These are phyloP conservation scores for Chrysanthemum makinoi DNA, from an alignment of 129 eudicot species.

Conservation along the genomic window DNA sequence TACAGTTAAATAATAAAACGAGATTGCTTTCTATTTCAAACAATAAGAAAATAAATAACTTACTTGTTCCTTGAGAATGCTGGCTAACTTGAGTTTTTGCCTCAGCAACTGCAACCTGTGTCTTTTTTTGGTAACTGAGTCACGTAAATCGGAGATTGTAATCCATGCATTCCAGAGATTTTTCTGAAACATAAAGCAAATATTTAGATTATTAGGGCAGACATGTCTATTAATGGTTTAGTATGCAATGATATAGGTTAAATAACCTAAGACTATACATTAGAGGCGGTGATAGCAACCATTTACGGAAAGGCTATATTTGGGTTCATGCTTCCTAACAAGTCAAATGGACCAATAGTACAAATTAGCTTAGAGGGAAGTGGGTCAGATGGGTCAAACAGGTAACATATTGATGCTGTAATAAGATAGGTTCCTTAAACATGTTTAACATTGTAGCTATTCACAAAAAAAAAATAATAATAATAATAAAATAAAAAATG, in stretches of 20 bases:
- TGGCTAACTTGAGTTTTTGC: constrained; percentile 88
- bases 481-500: too few species aligned
- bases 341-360: too few species aligned
- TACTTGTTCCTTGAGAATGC: constrained; percentile 91
- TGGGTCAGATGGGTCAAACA: not conserved
- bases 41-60: constrained; percentile 13
- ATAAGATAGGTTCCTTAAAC: too few species aligned
- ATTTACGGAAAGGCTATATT: too few species aligned
- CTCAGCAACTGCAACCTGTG: constrained; percentile 73
- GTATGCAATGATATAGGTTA: not conserved
- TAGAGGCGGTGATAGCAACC: too few species aligned
- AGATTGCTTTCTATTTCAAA: not conserved
- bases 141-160: constrained; percentile 88
- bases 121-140: constrained; percentile 80
- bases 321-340: too few species aligned
- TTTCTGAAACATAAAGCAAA: constrained; percentile 50
- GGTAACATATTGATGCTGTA: too few species aligned
- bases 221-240: not conserved
- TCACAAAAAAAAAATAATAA: too few species aligned
- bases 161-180: constrained; percentile 96
- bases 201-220: constrained; percentile 14
- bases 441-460: too few species aligned
- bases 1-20: not conserved
- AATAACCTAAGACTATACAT: not conserved
- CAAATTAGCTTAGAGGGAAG: not conserved